Evolutionary conservation across 2,329 filamentous ascomycete genomes (phyloP).

Genomic region (Ceratocystis destructans): DNA sequence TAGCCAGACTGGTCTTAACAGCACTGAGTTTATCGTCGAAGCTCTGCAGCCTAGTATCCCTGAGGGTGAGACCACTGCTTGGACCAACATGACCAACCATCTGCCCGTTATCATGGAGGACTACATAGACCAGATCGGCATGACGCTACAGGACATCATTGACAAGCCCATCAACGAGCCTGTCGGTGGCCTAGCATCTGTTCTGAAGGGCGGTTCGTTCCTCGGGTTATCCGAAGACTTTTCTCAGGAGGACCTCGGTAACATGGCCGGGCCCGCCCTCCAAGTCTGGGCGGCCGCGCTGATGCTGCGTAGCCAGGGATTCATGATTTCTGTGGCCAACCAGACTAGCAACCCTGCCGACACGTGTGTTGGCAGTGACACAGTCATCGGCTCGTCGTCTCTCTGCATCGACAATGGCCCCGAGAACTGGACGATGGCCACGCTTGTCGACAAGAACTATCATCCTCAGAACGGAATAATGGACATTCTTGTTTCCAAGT

Average conservation of each 20-base stretch:
- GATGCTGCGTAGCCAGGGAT: conserved; percentile 16
- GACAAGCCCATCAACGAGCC: conserved; percentile 17
- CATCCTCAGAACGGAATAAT: conserved; percentile 14
- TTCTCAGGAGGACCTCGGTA: conserved; percentile 18
- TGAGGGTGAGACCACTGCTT: not conserved
- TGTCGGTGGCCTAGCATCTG: conserved; percentile 15
- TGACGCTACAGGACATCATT: conserved; percentile 15
- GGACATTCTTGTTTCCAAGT: conserved; percentile 18
- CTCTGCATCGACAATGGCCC: conserved; percentile 13
- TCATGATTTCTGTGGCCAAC: conserved; percentile 15
- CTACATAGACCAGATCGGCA: conserved; percentile 13
- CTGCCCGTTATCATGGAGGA: conserved; percentile 12
- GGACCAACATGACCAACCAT: conserved; percentile 8
- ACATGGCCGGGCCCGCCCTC: conserved; percentile 8
- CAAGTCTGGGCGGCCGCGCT: conserved; percentile 15
- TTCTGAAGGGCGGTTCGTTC: conserved; percentile 18
- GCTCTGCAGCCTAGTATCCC: not conserved
- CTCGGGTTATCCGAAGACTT: conserved; percentile 19
- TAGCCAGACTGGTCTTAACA: conserved; percentile 1
- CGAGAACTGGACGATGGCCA: conserved; percentile 8
- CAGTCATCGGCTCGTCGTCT: conserved; percentile 9
- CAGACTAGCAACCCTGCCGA: conserved; percentile 1
- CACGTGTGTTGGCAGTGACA: conserved; percentile 6
- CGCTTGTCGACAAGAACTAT: conserved; percentile 13
- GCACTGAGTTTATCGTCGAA: not conserved